These are phyloP conservation scores for Phytophthora sp. DNA, from an alignment of 352 stramenopile genomes.

Conservation along the genomic window DNA sequence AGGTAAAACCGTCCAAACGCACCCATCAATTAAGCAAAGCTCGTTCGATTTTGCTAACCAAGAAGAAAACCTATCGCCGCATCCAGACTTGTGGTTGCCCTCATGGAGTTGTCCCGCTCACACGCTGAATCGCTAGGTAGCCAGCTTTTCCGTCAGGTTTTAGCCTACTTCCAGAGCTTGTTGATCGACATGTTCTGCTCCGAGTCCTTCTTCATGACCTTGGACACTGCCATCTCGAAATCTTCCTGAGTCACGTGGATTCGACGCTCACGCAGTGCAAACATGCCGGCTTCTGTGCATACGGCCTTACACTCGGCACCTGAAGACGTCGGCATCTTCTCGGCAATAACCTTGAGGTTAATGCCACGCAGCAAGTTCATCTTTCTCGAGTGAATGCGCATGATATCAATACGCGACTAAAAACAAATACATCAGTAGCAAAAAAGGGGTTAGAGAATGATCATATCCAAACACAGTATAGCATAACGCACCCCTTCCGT, in stretches of 20 bases:
- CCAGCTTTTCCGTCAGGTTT: neutral
- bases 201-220: slow-evolving; percentile 99
- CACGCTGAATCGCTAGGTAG: slow-evolving; percentile 17
- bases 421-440: slow-evolving; percentile 2
- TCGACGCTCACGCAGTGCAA: slow-evolving; percentile 98
- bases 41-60: slow-evolving; percentile 40
- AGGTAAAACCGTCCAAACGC: slow-evolving; percentile 5
- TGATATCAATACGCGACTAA: slow-evolving; percentile 95
- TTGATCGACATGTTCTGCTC: slow-evolving; percentile 98
- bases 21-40: slow-evolving; percentile 27
- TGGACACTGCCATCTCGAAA: slow-evolving; percentile 99
- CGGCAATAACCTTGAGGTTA: slow-evolving; percentile 97
- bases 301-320: slow-evolving; percentile 99
- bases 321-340: slow-evolving; percentile 98
- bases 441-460: slow-evolving; percentile 24
- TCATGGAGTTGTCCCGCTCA: slow-evolving; percentile 13
- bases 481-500: slow-evolving; percentile 89
- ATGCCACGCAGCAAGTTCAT: slow-evolving; percentile 99
- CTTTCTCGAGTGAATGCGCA: slow-evolving; percentile 98
- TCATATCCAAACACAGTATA: slow-evolving; percentile 2
- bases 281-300: slow-evolving; percentile 99
- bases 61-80: neutral
- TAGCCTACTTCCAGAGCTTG: slow-evolving; percentile 99
- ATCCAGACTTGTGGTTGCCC: neutral
- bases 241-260: slow-evolving; percentile 99